Conservation (phyloP, 371 early-diverging fungal genomes). For the Mortierella sp. region DNA sequence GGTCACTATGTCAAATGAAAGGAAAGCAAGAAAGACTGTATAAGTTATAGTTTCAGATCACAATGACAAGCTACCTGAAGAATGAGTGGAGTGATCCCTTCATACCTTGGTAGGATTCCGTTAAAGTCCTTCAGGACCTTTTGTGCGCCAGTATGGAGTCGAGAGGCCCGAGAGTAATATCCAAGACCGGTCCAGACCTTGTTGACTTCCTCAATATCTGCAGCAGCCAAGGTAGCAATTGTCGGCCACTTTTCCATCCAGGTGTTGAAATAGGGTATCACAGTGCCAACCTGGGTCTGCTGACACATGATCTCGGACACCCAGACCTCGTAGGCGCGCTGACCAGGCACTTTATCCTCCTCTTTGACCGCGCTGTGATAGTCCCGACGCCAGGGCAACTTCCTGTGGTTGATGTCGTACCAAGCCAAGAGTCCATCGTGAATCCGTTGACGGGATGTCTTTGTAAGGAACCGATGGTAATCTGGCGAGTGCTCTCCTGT, state of each 20-base stretch:
- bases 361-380: conserved; percentile 14
- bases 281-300: conserved; percentile 85
- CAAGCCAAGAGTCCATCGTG: conserved; percentile 69
- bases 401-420: conserved; percentile 75
- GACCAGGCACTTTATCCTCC: conserved; percentile 48
- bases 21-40: not conserved
- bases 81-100: not conserved
- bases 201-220: conserved; percentile 79
- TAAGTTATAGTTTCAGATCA: not conserved
- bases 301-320: conserved; percentile 91
- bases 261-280: conserved; percentile 76
- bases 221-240: conserved; percentile 73
- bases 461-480: conserved; percentile 38
- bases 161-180: conserved; percentile 82
- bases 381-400: conserved; percentile 80
- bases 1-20: conserved; percentile 43
- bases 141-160: conserved; percentile 80
- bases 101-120: conserved; percentile 69
- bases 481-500: conserved; percentile 19
- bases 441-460: conserved; percentile 51
- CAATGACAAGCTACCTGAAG: not conserved
- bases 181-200: conserved; percentile 87
- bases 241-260: conserved; percentile 89
- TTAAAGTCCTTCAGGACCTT: conserved; percentile 69
- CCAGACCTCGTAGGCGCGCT: conserved; percentile 86